Base-by-base conservation (phyloP, 208 protist genomes). In the Trypanosoma rangeli region DNA sequence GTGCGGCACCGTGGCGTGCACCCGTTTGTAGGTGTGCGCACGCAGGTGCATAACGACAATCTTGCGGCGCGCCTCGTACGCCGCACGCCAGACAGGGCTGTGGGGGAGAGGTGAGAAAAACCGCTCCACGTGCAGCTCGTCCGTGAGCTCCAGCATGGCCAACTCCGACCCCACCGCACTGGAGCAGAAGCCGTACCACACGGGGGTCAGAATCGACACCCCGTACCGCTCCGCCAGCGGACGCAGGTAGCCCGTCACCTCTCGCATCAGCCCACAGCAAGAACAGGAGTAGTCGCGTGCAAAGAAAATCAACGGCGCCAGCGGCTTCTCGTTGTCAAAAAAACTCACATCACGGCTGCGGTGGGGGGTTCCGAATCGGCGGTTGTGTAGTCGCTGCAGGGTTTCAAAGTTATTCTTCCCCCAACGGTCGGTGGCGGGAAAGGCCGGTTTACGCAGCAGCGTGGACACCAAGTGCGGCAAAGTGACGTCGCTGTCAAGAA, bases 211-310 rank as follows among this genome's bases (percentile, higher is more conserved):
- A 33, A 49, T 7, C 0, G 35, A 18, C 10, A 83, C 52, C 24
- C 54, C 50, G 64, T 83, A 83, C 28, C 81, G 81, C 50, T 83
- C 81, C 57, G 68, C 65, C 24, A 86, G 60, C 20, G 77, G 68
- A 2, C 77, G 73, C 29, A 86, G 56, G 57, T 86, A 86, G 0
- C 67, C 67, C 22, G 65, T 73, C 35, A 69, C 61, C 73, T 86
- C 76, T 5, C 37, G 52, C 37, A 53, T 73, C 9, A 86, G 66
- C 15, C 80, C 80, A 52, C 72, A 75, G 54, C 73, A 86, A 5
- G 29, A 31, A 15, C 68, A 73, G 7, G 0, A 0, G 52, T 76
- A 84, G 56, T 84, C 79, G 0, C 46, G 62, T n/a, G 33, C 26
- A 62, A 75, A 84, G n/a, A 57, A 28, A 0, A 84, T 4, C n/a